Conservation (phyloP, 192 early-diverging fungal species). For the Rhizophlyctis rosea region DNA sequence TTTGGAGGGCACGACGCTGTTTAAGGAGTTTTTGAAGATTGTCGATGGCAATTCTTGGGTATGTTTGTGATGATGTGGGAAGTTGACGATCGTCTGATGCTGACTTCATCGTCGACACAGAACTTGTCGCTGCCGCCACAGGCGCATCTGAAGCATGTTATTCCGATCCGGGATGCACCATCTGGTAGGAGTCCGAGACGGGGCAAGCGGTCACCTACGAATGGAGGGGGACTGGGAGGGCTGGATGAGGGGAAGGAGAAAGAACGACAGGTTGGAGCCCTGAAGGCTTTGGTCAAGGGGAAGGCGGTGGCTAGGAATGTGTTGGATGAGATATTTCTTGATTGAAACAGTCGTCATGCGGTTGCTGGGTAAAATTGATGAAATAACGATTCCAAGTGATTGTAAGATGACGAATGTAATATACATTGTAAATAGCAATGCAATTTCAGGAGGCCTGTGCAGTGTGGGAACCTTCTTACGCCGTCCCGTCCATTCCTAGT, state of each 20-base stretch:
- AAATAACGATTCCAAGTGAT: no score
- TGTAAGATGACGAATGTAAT: no score
- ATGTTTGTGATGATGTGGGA: slow-evolving; percentile 2
- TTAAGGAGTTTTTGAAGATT: slow-evolving; percentile 30
- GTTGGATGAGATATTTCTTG: no score
- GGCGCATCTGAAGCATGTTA: not conserved
- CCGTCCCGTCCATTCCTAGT: no score
- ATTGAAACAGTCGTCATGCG: no score
- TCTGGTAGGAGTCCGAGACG: not conserved
- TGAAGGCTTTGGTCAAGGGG: not conserved
- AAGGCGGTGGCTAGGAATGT: not conserved
- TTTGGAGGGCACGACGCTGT: slow-evolving; percentile 33
- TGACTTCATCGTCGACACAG: not conserved
- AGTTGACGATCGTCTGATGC: not conserved
- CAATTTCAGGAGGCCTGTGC: no score
- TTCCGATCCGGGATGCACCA: not conserved
- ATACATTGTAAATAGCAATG: no score
- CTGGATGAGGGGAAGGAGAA: not conserved
- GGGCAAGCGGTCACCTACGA: not conserved
- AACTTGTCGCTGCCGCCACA: not conserved
- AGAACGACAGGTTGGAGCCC: not conserved
- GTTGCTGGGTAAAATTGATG: no score
- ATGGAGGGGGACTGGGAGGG: not conserved
- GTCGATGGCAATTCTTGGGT: slow-evolving; percentile 31
- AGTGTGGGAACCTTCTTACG: no score